Evolutionary conservation across 2,329 filamentous ascomycete genomes (phyloP).

Genomic region (Penicillium sp.): DNA sequence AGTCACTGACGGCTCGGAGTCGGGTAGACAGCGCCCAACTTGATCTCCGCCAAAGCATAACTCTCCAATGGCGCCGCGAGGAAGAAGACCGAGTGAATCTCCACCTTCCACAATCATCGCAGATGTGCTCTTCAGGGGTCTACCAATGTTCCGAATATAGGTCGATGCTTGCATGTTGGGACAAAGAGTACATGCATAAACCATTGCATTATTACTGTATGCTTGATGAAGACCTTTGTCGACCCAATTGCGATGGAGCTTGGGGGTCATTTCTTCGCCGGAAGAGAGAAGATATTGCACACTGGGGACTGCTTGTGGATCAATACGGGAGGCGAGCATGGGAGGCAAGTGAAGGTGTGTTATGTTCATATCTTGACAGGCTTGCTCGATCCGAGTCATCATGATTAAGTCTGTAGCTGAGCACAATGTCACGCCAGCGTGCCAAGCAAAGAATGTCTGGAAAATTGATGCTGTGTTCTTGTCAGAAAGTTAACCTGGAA

Average conservation of each 20-base stretch:
- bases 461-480: conserved; percentile 69
- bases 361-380: conserved; percentile 62
- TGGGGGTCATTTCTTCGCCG: conserved; percentile 74
- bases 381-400: conserved; percentile 68
- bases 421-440: conserved; percentile 74
- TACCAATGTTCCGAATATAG: conserved; percentile 73
- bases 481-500: conserved; percentile 14
- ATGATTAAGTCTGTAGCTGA: conserved; percentile 71
- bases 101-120: conserved; percentile 59
- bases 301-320: conserved; percentile 65
- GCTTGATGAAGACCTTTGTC: conserved; percentile 69
- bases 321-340: conserved; percentile 75
- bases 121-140: conserved; percentile 72
- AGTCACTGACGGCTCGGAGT: conserved; percentile 52
- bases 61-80: conserved; percentile 73
- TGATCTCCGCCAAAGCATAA: conserved; percentile 85
- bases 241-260: conserved; percentile 69
- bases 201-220: conserved; percentile 15
- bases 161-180: conserved; percentile 58
- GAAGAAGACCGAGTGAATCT: conserved; percentile 55
- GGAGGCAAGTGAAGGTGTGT: conserved; percentile 86
- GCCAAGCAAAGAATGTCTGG: conserved; percentile 86
- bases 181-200: conserved; percentile 80
- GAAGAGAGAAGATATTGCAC: conserved; percentile 78
- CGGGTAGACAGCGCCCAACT: conserved; percentile 45